Percentiles rank a stretch among this genome's conserved stretches.
Conservation (phyloP, 495 filamentous ascomycete genomes). For the Penicillium desertorum region DNA sequence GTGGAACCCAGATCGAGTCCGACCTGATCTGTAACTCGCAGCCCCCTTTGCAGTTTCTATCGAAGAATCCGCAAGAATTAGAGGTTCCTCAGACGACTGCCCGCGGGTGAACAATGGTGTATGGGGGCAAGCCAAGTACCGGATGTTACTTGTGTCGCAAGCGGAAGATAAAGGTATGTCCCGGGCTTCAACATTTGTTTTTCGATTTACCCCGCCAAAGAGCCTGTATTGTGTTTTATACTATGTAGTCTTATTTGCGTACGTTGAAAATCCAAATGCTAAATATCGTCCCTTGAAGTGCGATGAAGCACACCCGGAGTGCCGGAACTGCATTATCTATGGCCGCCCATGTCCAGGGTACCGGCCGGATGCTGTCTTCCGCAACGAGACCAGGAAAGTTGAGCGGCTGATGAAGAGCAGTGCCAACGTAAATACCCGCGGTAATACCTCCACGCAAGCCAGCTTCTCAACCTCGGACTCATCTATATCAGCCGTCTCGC, state of each 20-base stretch:
- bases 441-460: slow-evolving; percentile 5
- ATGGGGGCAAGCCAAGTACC: slow-evolving; percentile 47
- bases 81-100: not conserved
- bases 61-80: slow-evolving; percentile 1
- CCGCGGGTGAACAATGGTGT: slow-evolving; percentile 40
- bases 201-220: slow-evolving; percentile 1
- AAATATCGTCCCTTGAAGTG: slow-evolving; percentile 32
- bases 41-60: slow-evolving; percentile 1
- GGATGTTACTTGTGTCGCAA: slow-evolving; percentile 50
- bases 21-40: slow-evolving; percentile 5
- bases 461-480: slow-evolving; percentile 1
- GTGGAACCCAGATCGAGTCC: slow-evolving; percentile 20
- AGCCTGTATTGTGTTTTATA: slow-evolving; percentile 6
- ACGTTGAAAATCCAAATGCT: slow-evolving; percentile 11
- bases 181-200: slow-evolving; percentile 8
- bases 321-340: slow-evolving; percentile 44
- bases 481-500: not conserved
- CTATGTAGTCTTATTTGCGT: not conserved
- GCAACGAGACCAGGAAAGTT: slow-evolving; percentile 41
- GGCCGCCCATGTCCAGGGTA: slow-evolving; percentile 47
- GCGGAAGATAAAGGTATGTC: slow-evolving; percentile 50
- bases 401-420: slow-evolving; percentile 30
- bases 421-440: slow-evolving; percentile 2
- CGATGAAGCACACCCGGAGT: slow-evolving; percentile 45
- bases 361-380: slow-evolving; percentile 40